Conservation (phyloP, 768 basidiomycete species). For the Neoboletus brunneissimus region DNA sequence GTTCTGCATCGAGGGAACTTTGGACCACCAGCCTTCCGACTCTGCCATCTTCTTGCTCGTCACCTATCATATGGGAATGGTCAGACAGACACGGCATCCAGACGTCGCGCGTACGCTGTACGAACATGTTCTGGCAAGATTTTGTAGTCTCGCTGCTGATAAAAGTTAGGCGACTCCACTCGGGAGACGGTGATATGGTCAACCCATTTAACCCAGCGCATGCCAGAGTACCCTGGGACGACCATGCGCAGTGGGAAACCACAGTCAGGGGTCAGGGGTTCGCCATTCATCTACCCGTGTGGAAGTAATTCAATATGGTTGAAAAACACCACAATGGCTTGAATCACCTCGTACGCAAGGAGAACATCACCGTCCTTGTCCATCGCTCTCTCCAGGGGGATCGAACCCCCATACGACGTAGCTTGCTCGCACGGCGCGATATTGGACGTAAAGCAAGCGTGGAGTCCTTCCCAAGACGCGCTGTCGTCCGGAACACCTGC, state of each 20-base stretch:
- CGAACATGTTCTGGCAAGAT: conserved; percentile 51
- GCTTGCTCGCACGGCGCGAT: conserved; percentile 62
- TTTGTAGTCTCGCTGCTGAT: conserved; percentile 72
- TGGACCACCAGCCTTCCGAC: conserved; percentile 43
- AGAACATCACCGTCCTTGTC: conserved; percentile 48
- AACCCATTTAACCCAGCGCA: conserved; percentile 77
- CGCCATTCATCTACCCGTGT: conserved; percentile 55
- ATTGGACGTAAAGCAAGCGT: conserved; percentile 61
- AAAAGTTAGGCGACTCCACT: conserved; percentile 62
- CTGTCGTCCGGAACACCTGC: conserved; percentile 36
- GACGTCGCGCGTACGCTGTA: conserved; percentile 11
- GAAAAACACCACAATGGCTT: too few species aligned
- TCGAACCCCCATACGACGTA: conserved; percentile 60
- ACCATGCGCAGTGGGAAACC: conserved; percentile 68
- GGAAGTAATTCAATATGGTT: not conserved
- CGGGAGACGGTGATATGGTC: conserved; percentile 54
- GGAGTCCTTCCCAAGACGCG: conserved; percentile 31
- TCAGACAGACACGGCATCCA: not conserved
- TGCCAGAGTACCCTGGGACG: conserved; percentile 65
- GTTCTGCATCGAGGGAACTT: conserved; percentile 55
- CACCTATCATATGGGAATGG: conserved; percentile 15
- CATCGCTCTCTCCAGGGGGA: conserved; percentile 52
- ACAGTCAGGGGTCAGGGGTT: conserved; percentile 54
- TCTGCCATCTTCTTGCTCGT: conserved; percentile 25
- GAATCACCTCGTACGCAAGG: conserved; percentile 57